Evolutionary conservation across 2,329 filamentous ascomycete genomes (phyloP).

Genomic region (Trichophyton mentagrophytes): DNA sequence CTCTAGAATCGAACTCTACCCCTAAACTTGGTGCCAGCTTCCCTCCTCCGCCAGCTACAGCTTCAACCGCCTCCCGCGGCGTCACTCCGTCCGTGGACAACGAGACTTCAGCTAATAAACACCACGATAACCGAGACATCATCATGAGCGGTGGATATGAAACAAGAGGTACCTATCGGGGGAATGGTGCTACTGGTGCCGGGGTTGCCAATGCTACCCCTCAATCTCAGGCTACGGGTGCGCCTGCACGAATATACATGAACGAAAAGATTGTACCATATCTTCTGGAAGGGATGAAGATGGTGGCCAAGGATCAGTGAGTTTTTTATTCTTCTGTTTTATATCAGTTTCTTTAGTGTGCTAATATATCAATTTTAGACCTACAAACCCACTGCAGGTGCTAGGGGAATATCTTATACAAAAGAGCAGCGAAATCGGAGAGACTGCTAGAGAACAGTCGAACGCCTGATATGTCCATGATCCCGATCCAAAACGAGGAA

Average conservation of each 20-base stretch:
- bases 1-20: not conserved
- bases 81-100: not conserved
- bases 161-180: slow-evolving; percentile 1
- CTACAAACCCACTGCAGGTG: slow-evolving; percentile 54
- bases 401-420: slow-evolving; percentile 60
- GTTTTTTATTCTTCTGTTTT: slow-evolving; percentile 18
- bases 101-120: not conserved
- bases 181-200: not conserved
- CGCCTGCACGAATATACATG: slow-evolving; percentile 56
- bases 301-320: slow-evolving; percentile 57
- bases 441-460: slow-evolving; percentile 12
- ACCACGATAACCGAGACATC: slow-evolving; percentile 10
- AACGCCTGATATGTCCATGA: not conserved
- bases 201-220: slow-evolving; percentile 5
- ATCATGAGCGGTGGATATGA: slow-evolving; percentile 9
- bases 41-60: not conserved
- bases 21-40: not conserved
- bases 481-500: too few species aligned
- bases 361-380: slow-evolving; percentile 33
- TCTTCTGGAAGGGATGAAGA: slow-evolving; percentile 62
- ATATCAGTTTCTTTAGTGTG: not conserved
- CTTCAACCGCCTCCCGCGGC: not conserved
- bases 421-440: slow-evolving; percentile 53
- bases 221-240: slow-evolving; percentile 48
- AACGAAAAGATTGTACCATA: slow-evolving; percentile 57